Percentiles rank a stretch among this genome's conserved stretches.
phyloP scores from a whole-genome alignment of 371 early-diverging fungal species.

The Rhizopus sp. region DNA sequence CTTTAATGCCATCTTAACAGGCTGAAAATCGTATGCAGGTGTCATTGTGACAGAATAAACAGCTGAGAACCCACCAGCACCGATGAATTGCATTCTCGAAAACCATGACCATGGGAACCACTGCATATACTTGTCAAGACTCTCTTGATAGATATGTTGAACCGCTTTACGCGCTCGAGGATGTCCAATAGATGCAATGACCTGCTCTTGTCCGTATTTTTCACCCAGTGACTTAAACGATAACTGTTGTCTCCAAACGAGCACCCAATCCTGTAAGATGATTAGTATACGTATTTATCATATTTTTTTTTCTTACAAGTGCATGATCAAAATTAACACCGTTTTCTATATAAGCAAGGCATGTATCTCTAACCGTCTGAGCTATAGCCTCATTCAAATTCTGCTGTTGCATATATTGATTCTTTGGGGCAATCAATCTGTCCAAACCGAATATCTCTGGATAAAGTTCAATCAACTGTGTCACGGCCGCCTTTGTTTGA shows the following conservation, averaged over 20 bases:
- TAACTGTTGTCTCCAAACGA: conserved; percentile 48
- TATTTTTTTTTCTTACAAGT: conserved; percentile 33
- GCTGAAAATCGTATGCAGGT: conserved; percentile 40
- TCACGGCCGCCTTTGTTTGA: conserved; percentile 35
- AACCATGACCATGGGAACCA: conserved; percentile 56
- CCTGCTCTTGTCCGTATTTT: conserved; percentile 36
- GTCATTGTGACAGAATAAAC: conserved; percentile 43
- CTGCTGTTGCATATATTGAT: conserved; percentile 10
- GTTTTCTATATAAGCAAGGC: conserved; percentile 36
- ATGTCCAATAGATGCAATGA: conserved; percentile 27
- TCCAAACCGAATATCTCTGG: conserved; percentile 45
- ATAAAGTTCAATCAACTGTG: conserved; percentile 35
- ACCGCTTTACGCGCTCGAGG: conserved; percentile 43
- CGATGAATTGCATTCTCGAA: conserved; percentile 51
- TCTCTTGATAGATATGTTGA: conserved; percentile 35
- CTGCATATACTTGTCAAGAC: conserved; percentile 45
- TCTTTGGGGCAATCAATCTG: conserved; percentile 30
- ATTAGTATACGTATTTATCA: neutral
- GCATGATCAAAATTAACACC: conserved; percentile 44
- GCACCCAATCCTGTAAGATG: conserved; percentile 37
- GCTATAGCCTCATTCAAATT: conserved; percentile 33
- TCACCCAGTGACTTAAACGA: conserved; percentile 34
- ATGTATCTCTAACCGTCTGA: conserved; percentile 36
- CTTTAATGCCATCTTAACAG: conserved; percentile 42
- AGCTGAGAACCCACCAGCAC: conserved; percentile 53